These are phyloP conservation scores for Balansia obtecta DNA, from an alignment of 2,329 filamentous ascomycete species.

Conservation along the genomic window DNA sequence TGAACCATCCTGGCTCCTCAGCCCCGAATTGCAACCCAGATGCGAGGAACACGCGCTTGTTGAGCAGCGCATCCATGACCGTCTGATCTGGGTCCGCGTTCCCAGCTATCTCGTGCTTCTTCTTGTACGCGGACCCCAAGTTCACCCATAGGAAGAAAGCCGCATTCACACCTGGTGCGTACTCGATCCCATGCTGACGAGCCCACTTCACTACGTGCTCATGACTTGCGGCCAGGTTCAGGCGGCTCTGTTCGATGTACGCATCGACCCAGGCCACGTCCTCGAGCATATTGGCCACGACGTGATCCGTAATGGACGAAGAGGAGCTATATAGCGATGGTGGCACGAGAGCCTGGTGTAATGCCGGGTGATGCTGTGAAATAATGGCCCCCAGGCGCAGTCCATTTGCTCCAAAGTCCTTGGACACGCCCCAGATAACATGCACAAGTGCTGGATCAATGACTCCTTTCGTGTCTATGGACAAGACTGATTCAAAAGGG, in stretches of 20 bases:
- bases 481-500: slow-evolving; percentile 32
- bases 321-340: slow-evolving; percentile 8
- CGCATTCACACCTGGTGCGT: slow-evolving; percentile 34
- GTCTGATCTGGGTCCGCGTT: slow-evolving; percentile 12
- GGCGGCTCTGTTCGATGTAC: slow-evolving; percentile 32
- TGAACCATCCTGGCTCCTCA: slow-evolving; percentile 25
- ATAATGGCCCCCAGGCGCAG: slow-evolving; percentile 38
- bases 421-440: slow-evolving; percentile 33
- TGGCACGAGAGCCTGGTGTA: slow-evolving; percentile 23
- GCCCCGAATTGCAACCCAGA: slow-evolving; percentile 24
- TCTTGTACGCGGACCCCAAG: slow-evolving; percentile 22
- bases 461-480: slow-evolving; percentile 27
- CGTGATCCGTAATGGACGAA: slow-evolving; percentile 30
- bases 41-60: slow-evolving; percentile 22
- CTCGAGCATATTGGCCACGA: slow-evolving; percentile 28
- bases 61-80: slow-evolving; percentile 18
- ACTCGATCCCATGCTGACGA: slow-evolving; percentile 27
- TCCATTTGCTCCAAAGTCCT: slow-evolving; percentile 46
- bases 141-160: slow-evolving; percentile 44
- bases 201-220: slow-evolving; percentile 24
- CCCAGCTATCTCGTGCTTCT: slow-evolving; percentile 5
- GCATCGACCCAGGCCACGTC: slow-evolving; percentile 29
- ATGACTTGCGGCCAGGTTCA: slow-evolving; percentile 26
- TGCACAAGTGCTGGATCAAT: slow-evolving; percentile 39
- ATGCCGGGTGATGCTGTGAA: slow-evolving; percentile 28